Evolutionary conservation across 768 basidiomycete genomes (phyloP).

Genomic region (Tylopilus sp.): DNA sequence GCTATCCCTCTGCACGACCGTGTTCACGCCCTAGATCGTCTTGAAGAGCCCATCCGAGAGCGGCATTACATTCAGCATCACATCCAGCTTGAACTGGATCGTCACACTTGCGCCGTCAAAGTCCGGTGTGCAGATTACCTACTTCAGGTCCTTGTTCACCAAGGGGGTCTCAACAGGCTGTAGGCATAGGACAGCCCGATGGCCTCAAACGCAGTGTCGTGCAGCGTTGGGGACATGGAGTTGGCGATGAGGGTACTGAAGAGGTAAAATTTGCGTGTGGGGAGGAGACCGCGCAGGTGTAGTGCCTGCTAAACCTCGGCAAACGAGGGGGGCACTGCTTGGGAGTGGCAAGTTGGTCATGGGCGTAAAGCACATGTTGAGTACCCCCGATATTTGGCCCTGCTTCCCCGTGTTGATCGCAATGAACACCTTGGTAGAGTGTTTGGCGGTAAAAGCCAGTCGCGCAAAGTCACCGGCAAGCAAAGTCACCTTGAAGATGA

Average conservation of each 20-base stretch:
- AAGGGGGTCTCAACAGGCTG: conserved; percentile 68
- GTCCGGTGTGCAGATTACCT: conserved; percentile 55
- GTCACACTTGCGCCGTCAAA: conserved; percentile 98
- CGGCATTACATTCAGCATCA: no score
- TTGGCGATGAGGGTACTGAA: conserved; percentile 87
- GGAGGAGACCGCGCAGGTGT: conserved; percentile 75
- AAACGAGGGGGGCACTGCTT: conserved; percentile 79
- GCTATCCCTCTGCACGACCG: conserved; percentile 53
- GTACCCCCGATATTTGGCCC: conserved; percentile 87
- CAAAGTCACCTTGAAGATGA: conserved; percentile 78
- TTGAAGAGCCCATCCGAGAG: conserved; percentile 74
- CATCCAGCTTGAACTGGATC: conserved; percentile 90
- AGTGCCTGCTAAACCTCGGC: conserved; percentile 81
- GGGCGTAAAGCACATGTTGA: conserved; percentile 84
- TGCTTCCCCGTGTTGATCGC: conserved; percentile 91
- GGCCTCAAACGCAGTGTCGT: conserved; percentile 80
- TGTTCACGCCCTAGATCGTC: conserved; percentile 93
- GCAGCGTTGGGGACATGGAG: conserved; percentile 90
- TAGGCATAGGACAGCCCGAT: conserved; percentile 87
- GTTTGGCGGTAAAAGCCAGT: conserved; percentile 61
- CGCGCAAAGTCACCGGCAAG: conserved; percentile 79
- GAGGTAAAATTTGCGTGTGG: conserved; percentile 73
- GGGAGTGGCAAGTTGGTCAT: conserved; percentile 90
- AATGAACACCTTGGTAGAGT: conserved; percentile 74
- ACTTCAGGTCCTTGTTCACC: conserved; percentile 63